Conservation (phyloP, 768 basidiomycete genomes). For the Lactarius psammicola region DNA sequence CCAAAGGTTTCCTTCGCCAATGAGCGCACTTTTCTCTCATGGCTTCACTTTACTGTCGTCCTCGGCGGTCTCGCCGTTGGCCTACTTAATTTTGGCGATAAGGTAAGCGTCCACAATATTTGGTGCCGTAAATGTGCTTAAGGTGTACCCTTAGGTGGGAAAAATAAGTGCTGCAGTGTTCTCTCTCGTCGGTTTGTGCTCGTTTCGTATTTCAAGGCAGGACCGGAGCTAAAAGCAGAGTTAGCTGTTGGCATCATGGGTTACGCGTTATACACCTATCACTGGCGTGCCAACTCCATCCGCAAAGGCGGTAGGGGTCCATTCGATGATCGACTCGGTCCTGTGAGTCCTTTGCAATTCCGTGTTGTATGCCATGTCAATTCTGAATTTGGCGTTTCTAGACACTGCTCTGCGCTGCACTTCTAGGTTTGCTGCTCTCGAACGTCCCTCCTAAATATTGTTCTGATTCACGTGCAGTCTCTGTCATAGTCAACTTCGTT, state of each 20-base stretch:
- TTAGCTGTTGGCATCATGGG: conserved; percentile 95
- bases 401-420: conserved; percentile 80
- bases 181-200: conserved; percentile 78
- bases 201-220: not conserved
- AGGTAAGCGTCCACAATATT: conserved; percentile 45
- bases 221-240: conserved; percentile 8
- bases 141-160: conserved; percentile 58
- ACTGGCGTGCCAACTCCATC: conserved; percentile 94
- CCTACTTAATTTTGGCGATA: conserved; percentile 96
- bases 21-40: conserved; percentile 94
- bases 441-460: not conserved
- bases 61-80: conserved; percentile 96
- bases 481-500: conserved; percentile 82
- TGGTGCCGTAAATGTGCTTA: conserved; percentile 9
- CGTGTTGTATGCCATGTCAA: not conserved
- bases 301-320: conserved; percentile 88
- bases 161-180: conserved; percentile 97
- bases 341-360: conserved; percentile 56
- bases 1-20: conserved; percentile 95
- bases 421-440: conserved; percentile 56
- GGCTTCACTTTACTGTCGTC: conserved; percentile 98
- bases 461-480: conserved; percentile 49
- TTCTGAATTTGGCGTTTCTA: conserved; percentile 36
- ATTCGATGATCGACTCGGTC: conserved; percentile 94
- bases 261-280: conserved; percentile 93